These are phyloP conservation scores for Nannizzia gypsea DNA, from an alignment of 2,329 filamentous ascomycete genomes.

Conservation along the genomic window DNA sequence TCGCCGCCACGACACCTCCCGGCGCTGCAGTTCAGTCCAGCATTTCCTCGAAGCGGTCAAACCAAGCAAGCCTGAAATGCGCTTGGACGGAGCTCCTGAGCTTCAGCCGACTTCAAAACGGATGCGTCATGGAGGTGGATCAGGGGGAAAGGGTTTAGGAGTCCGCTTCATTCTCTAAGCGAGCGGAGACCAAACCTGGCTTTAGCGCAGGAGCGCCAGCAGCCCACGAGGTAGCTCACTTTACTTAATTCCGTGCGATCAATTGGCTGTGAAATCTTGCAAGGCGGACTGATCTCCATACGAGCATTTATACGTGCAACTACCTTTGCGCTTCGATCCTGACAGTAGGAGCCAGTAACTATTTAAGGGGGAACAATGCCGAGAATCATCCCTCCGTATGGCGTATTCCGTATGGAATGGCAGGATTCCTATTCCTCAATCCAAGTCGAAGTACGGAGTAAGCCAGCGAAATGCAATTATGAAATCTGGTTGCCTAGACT, in stretches of 20 bases:
- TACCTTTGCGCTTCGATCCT: no score
- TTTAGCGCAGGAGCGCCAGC: slow-evolving; percentile 1
- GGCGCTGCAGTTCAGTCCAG: no score
- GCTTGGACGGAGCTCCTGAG: not conserved
- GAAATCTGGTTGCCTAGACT: not conserved
- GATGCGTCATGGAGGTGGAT: not conserved
- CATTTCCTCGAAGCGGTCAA: no score
- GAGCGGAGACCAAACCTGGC: not conserved
- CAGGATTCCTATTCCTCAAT: no score
- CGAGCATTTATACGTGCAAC: no score
- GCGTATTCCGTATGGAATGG: no score
- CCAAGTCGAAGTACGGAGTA: no score
- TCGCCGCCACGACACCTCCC: no score
- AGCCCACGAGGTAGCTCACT: not conserved
- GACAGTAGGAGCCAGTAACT: no score
- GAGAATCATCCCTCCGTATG: no score
- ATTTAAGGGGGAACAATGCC: no score
- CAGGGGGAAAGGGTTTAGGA: not conserved
- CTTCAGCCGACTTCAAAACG: not conserved
- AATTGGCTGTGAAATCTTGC: not conserved
- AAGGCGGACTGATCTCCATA: not conserved
- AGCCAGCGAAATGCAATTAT: not conserved
- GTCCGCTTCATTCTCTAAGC: not conserved
- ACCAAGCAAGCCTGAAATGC: no score
- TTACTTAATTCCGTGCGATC: not conserved